phyloP scores from a whole-genome alignment of 1,284 basidiomycete species.

The Ustilago sp. region DNA sequence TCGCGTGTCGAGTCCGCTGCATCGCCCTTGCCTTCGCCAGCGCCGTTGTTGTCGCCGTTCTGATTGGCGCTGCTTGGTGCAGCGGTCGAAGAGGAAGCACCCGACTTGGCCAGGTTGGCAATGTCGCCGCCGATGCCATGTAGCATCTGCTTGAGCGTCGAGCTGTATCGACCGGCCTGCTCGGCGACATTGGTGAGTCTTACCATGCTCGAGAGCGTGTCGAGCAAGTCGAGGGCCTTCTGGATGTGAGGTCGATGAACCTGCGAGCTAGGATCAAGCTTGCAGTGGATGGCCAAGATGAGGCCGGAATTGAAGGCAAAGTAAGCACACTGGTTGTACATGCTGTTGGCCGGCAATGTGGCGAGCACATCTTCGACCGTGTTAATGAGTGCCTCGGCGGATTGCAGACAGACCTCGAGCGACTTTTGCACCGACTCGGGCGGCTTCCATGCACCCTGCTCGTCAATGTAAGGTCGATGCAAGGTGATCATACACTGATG shows the following conservation, averaged over 20 bases:
- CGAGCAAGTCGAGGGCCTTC: slow-evolving; percentile 53
- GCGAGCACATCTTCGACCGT: slow-evolving; percentile 51
- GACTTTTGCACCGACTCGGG: slow-evolving; percentile 55
- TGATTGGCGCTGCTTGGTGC: slow-evolving; percentile 13
- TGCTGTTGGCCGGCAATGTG: slow-evolving; percentile 37
- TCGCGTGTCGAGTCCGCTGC: slow-evolving; percentile 10
- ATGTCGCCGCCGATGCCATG: slow-evolving; percentile 41
- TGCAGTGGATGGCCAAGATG: slow-evolving; percentile 56
- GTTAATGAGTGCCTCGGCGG: slow-evolving; percentile 53
- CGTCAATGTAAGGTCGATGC: slow-evolving; percentile 60
- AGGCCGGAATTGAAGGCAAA: slow-evolving; percentile 58
- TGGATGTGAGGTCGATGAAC: slow-evolving; percentile 57
- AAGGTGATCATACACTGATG: slow-evolving; percentile 55
- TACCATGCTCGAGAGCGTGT: slow-evolving; percentile 39
- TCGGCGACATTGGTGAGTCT: slow-evolving; percentile 55
- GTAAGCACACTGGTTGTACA: slow-evolving; percentile 56
- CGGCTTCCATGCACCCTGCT: slow-evolving; percentile 53
- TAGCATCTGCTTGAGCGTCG: slow-evolving; percentile 56
- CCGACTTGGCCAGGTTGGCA: slow-evolving; percentile 32
- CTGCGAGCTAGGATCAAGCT: slow-evolving; percentile 45
- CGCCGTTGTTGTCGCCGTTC: slow-evolving; percentile 16
- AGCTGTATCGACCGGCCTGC: slow-evolving; percentile 58
- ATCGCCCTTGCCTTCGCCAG: slow-evolving; percentile 9
- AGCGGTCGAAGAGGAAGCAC: slow-evolving; percentile 11
- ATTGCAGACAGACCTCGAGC: slow-evolving; percentile 54